Evolutionary conservation across 345 rosid species (phyloP), one percentile per base, ranked within the genome.

Genomic region (Aquilaria malaccensis): DNA sequence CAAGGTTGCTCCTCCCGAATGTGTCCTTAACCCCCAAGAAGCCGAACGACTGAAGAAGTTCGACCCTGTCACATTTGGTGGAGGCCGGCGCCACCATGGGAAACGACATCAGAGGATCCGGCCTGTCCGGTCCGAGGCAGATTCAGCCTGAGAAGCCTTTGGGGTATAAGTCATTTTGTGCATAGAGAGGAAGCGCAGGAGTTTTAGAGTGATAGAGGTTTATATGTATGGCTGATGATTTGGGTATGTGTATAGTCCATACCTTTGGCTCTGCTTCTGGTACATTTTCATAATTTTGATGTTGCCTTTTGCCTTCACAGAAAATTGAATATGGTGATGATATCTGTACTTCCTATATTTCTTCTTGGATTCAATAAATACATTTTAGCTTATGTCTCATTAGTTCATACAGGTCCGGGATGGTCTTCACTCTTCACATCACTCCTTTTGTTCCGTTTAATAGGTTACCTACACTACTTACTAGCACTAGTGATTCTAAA

Each of bases 11-110:
- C 87, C 80, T 3, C 33, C 91, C 0, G 99, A 94, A 64, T 94
- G 99, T 9, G 79, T 82, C 52, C 72, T 83, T 3, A 80, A 70
- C 56, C 81, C 84, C 3, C 61, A 64, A 4, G 99, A 79, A 79
- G 91, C 89, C 0, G 64, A 76, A 51, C 73, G 85, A 13, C 95
- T 94, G 59, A 80, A 69, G 48, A 67, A 57, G 11, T 86, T 77
- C 0, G 97, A 94, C 72, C 99, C 95, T 0, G 86, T 94, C 9
- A 94, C 91, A 1, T 94, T 94, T 3, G 97, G 97, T 0, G 79
- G 81, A 0, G 67, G 80, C 46, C 77, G 76, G 1, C 80, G 74
- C 71, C 82, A 65, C 52, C 82, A 58, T 0, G 79, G 81, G 50
- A 83, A 79, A 65, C 85, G 67, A 81, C 83, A 69, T 74, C 59